Percentiles rank a stretch among this genome's conserved stretches.
Evolutionary conservation across 352 stramenopile species (phyloP).

Genomic region (Pythium biforme): DNA sequence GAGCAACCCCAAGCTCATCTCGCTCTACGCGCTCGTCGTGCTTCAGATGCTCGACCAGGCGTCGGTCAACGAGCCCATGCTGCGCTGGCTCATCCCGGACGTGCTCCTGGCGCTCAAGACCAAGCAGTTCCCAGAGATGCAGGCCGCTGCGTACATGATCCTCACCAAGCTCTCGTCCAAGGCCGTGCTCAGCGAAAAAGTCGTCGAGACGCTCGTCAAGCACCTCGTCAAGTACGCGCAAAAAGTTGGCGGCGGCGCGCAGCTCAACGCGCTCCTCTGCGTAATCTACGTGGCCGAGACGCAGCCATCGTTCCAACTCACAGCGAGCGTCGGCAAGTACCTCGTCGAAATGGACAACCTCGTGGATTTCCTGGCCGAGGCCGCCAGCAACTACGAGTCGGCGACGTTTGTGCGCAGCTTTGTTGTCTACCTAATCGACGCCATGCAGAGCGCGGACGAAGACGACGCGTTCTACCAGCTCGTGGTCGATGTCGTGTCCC

Average conservation of each 20-base stretch:
- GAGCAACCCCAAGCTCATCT: conserved; percentile 76
- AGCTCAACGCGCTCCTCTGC: conserved; percentile 75
- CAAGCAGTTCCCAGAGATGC: conserved; percentile 65
- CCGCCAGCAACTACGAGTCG: conserved; percentile 67
- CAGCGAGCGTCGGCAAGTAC: conserved; percentile 56
- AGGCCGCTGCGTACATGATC: conserved; percentile 84
- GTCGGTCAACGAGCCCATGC: conserved; percentile 58
- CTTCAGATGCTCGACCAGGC: conserved; percentile 78
- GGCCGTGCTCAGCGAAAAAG: conserved; percentile 67
- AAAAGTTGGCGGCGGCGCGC: conserved; percentile 35
- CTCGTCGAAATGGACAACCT: conserved; percentile 66
- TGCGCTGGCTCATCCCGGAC: conserved; percentile 81
- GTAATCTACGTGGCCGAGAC: conserved; percentile 75
- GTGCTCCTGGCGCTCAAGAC: conserved; percentile 69
- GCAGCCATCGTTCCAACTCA: conserved; percentile 65
- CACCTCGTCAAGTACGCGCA: conserved; percentile 76
- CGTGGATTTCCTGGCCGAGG: conserved; percentile 61
- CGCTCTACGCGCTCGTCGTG: conserved; percentile 80
- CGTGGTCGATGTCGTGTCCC: conserved; percentile 41
- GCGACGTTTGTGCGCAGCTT: conserved; percentile 68
- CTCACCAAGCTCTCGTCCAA: conserved; percentile 83
- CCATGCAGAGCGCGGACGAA: conserved; percentile 23
- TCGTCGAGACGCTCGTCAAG: conserved; percentile 72
- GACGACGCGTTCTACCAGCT: conserved; percentile 40
- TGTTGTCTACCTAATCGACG: conserved; percentile 42